Evolutionary conservation across 768 basidiomycete genomes (phyloP).

Genomic region (Termitomyces heimii): DNA sequence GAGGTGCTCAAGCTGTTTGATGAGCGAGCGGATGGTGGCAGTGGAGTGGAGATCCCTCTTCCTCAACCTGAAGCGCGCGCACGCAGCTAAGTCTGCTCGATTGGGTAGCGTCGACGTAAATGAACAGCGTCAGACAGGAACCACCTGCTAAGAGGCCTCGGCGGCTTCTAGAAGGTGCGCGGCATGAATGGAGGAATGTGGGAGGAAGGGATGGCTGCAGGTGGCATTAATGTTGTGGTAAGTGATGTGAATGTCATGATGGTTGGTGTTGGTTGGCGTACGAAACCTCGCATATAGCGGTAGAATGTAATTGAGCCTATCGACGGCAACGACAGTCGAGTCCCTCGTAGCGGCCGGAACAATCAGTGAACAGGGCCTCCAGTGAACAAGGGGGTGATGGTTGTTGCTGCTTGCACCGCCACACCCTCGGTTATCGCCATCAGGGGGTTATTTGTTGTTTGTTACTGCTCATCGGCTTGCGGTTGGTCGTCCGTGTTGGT

Average conservation of each 20-base stretch:
- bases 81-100: background rate
- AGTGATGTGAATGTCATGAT: background rate
- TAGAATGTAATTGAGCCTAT: too few relatives aligned
- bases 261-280: background rate
- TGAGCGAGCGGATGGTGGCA: background rate
- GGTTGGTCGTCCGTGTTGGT: too few relatives aligned
- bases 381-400: too few relatives aligned
- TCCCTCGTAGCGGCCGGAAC: too few relatives aligned
- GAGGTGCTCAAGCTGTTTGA: background rate
- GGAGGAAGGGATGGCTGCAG: too few relatives aligned
- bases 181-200: background rate
- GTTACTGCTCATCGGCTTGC: too few relatives aligned
- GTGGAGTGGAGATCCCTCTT: background rate
- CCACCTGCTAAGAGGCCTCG: background rate
- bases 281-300: background rate
- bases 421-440: too few relatives aligned
- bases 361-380: too few relatives aligned
- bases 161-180: background rate
- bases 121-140: background rate
- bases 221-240: background rate
- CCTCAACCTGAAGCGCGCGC: background rate
- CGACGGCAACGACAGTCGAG: too few relatives aligned
- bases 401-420: too few relatives aligned
- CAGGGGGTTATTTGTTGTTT: too few relatives aligned
- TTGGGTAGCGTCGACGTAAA: background rate